A percentile compares a stretch with the other conserved stretches of the same genome.
Evolutionary conservation across 768 basidiomycete genomes (phyloP).

Genomic region (Podaxis sp.): DNA sequence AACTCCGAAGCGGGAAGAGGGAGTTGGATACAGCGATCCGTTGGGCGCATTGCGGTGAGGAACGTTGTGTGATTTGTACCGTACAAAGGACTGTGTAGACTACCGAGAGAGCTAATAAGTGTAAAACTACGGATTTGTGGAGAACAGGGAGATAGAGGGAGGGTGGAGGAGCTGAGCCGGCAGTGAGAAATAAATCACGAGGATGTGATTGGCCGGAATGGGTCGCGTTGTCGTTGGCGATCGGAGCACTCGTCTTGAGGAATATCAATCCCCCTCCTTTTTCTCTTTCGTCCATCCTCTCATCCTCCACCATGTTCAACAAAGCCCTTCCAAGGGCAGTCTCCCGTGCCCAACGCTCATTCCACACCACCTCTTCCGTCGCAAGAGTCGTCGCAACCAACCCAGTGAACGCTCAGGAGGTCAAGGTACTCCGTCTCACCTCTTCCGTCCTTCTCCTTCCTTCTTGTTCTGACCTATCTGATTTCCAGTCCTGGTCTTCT

Average conservation of each 20-base stretch:
- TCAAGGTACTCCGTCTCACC: slow-evolving; percentile 47
- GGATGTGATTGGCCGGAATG: slow-evolving; percentile 37
- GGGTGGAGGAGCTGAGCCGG: slow-evolving; percentile 5
- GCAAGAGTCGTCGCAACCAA: slow-evolving; percentile 64
- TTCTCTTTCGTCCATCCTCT: slow-evolving; percentile 18
- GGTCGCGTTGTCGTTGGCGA: slow-evolving; percentile 23
- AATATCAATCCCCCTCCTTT: slow-evolving; percentile 11
- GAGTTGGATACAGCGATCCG: slow-evolving; percentile 32
- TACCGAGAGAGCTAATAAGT: neutral
- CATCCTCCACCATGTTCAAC: slow-evolving; percentile 51
- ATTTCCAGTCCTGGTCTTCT: slow-evolving; percentile 62
- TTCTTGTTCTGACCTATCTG: slow-evolving; percentile 14
- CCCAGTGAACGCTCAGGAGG: slow-evolving; percentile 79
- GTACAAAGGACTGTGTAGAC: slow-evolving; percentile 13
- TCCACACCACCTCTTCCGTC: slow-evolving; percentile 60
- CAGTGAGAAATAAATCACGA: slow-evolving; percentile 29
- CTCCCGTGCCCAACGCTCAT: slow-evolving; percentile 48
- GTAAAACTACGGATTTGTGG: neutral
- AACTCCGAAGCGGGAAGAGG: slow-evolving; percentile 19
- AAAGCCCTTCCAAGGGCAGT: slow-evolving; percentile 57
- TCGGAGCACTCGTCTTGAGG: slow-evolving; percentile 17
- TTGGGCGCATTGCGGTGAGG: slow-evolving; percentile 33
- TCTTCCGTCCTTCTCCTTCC: slow-evolving; percentile 9
- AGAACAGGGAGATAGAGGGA: neutral
- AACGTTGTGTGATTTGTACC: slow-evolving; percentile 12